phyloP scores from a whole-genome alignment of 176 grass and related monocot genomes.

The Ananas comosus region DNA sequence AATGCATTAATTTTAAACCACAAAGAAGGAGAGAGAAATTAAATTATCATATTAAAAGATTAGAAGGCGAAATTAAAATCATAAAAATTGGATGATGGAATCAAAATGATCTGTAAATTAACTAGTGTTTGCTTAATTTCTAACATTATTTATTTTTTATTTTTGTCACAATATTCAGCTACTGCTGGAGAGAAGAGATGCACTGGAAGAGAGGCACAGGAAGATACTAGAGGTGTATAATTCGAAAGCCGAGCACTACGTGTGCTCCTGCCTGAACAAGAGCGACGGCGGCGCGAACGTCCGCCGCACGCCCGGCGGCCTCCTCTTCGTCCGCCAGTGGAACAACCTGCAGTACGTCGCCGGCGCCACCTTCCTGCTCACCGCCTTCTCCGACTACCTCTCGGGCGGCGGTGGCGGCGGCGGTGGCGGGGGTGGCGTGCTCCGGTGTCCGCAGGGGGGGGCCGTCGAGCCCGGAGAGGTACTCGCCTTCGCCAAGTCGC shows the following conservation, averaged over 20 bases:
- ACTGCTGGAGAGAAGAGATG: slow-evolving; percentile 41
- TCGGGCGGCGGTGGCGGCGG: background rate
- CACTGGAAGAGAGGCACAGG: slow-evolving; percentile 21
- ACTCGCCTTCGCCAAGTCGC: slow-evolving; percentile 43
- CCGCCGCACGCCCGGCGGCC: slow-evolving; percentile 56
- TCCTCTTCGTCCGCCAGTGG: slow-evolving; percentile 71
- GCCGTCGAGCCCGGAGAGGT: slow-evolving; percentile 14
- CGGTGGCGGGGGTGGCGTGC: slow-evolving; percentile 20
- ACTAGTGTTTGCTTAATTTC: no score
- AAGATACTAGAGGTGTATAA: slow-evolving; percentile 40
- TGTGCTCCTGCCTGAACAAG: slow-evolving; percentile 70
- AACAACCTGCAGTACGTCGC: slow-evolving; percentile 90
- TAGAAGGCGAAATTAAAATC: no score
- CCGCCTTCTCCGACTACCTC: slow-evolving; percentile 53
- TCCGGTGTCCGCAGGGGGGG: slow-evolving; percentile 21
- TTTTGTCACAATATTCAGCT: slow-evolving; percentile 32
- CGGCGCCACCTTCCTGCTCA: slow-evolving; percentile 67
- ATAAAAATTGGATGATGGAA: no score
- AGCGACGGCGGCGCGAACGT: slow-evolving; percentile 59
- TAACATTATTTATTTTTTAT: no score
- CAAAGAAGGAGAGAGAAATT: no score
- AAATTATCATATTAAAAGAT: no score
- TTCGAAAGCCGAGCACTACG: slow-evolving; percentile 54
- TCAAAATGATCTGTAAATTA: no score
- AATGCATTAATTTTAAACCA: no score